Evolutionary conservation across 371 early-diverging fungal species (phyloP).

Genomic region (Rhizomucor miehei): DNA sequence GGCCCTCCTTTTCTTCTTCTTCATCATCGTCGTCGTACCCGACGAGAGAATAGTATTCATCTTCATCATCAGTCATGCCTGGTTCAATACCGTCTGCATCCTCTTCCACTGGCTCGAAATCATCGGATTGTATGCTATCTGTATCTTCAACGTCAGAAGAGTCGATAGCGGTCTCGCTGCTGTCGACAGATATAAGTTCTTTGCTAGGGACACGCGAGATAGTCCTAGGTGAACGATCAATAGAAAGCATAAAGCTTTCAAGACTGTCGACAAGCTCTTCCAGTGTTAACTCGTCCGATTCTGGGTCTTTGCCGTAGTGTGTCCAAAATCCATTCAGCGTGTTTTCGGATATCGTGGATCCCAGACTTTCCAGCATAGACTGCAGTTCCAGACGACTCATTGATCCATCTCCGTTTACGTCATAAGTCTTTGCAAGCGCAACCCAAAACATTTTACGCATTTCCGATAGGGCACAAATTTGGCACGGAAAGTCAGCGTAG

Average conservation of each 20-base stretch:
- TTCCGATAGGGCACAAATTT: constrained; percentile 63
- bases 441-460: constrained; percentile 76
- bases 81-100: constrained; percentile 4
- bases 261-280: constrained; percentile 64
- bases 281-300: constrained; percentile 60
- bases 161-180: not conserved
- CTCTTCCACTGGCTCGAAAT: not conserved
- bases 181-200: no score
- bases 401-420: constrained; percentile 50
- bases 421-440: constrained; percentile 65
- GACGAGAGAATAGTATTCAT: constrained; percentile 1
- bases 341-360: constrained; percentile 67
- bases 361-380: constrained; percentile 76
- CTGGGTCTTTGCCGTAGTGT: constrained; percentile 53
- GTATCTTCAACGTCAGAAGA: constrained; percentile 12
- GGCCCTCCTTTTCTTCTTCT: constrained; percentile 6
- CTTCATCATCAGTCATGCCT: constrained; percentile 7
- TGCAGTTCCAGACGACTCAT: constrained; percentile 61
- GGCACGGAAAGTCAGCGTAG: constrained; percentile 52
- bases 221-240: constrained; percentile 1
- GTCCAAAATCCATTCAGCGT: constrained; percentile 66
- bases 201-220: no score
- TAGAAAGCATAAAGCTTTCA: constrained; percentile 45
- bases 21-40: constrained; percentile 12
- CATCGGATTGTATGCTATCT: not conserved